Evolutionary conservation across 169 alveolate genomes (phyloP), one percentile per base, ranked within the genome.

Genomic region (Cryptosporidium andersoni): DNA sequence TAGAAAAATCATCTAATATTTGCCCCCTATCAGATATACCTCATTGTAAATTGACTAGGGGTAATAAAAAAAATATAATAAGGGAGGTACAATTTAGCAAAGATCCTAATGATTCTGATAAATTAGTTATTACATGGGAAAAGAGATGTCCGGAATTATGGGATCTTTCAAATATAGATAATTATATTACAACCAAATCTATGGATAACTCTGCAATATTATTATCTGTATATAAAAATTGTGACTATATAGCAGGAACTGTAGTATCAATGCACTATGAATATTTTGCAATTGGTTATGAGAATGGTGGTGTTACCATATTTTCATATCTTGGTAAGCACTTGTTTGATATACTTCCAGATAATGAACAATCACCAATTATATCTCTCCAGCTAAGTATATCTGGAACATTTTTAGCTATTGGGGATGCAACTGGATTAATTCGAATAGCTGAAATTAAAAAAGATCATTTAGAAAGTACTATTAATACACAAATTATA

Each of bases 61-160:
- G 60, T 2, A 42, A 42, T 16, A n/a, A 51, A 1, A 40, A 51
- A 2, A 74, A 58, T 48, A 68, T 66, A 25, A 74, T 74, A 40
- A 42, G 85, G 39, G 85, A 74, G 11, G 85, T 74, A 2, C 85
- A 74, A 47, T 74, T 74, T 37, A 74, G 85, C 48, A 74, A 60
- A 25, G 34, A 43, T 16, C 68, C 36, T 8, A 68, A 74, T 4
- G 36, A 37, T n/a, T 68, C 85, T 8, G 60, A 74, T 48, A 74
- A 74, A 39, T 39, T 74, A 25, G 85, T 74, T 1, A 74, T 74
- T 25, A 74, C 85, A 14, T 74, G 85, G 85, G 85, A 74, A 34
- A 68, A 74, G 36, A 68, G 85, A 16, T 74, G 85, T 42, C 85
- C 85, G 9, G 85, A 74, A 39, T 63, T 74, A 16, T 74, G 85